These are phyloP conservation scores for Tuber borchii DNA, from an alignment of 495 filamentous ascomycete genomes.

Conservation along the genomic window DNA sequence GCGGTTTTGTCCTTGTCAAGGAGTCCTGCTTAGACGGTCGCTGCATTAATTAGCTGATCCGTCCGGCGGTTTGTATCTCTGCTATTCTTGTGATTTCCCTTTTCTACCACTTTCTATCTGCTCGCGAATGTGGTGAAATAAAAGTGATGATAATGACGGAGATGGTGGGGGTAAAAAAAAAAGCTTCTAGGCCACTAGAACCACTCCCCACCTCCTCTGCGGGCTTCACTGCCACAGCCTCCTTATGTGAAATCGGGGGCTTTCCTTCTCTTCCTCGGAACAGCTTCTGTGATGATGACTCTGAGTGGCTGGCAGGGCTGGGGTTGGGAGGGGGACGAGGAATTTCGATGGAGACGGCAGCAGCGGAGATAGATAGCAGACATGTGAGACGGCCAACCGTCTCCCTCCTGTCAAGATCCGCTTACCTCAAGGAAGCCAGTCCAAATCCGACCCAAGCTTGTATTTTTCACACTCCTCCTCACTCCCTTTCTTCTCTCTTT, in stretches of 20 bases:
- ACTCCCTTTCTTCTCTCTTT: constrained; percentile 8
- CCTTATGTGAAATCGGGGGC: not conserved
- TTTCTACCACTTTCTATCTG: constrained; percentile 15
- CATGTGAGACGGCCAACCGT: constrained; percentile 33
- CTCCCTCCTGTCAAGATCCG: constrained; percentile 33
- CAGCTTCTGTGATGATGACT: constrained; percentile 14
- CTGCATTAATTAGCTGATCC: constrained; percentile 40
- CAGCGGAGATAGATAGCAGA: constrained; percentile 19
- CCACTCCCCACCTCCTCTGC: constrained; percentile 27
- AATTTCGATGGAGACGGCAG: constrained; percentile 23
- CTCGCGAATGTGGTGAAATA: constrained; percentile 1
- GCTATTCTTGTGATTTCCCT: constrained; percentile 18
- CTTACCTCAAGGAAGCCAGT: constrained; percentile 28
- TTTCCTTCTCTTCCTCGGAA: constrained; percentile 20
- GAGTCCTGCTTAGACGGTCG: constrained; percentile 37
- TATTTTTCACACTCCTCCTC: not conserved
- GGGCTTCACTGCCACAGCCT: constrained; percentile 8
- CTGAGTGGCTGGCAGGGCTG: constrained; percentile 5
- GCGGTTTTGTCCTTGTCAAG: constrained; percentile 38
- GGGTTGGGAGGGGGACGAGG: constrained; percentile 26
- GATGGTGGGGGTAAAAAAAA: not conserved
- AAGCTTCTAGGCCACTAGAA: not conserved
- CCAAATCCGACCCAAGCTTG: constrained; percentile 5
- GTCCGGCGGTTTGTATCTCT: constrained; percentile 37
- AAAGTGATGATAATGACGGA: not conserved